Base-by-base conservation (phyloP, 768 basidiomycete species). In the Hygrophorus pudorinus region DNA sequence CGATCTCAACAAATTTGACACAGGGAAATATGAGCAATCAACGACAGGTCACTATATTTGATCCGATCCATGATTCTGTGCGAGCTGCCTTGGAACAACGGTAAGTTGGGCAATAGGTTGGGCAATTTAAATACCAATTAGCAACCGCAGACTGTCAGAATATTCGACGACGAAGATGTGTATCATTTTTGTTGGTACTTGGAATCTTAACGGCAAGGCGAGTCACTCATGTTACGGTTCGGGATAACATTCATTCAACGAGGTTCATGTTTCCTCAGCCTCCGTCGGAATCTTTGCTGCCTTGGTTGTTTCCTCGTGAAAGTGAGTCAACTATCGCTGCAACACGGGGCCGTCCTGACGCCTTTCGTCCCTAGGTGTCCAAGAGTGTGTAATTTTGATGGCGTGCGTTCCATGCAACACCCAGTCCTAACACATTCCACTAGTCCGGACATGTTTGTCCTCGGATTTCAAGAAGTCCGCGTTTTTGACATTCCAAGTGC, bases 191-290 rank as follows among this genome's bases (percentile, higher is more conserved):
- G 71, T 76, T 28, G 94, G 96, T 2, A 96, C 93, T 2, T 99
- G 91, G 90, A 98, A 99, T 62, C 63, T 99, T 48, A 96, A 94
- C 55, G 96, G 92, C 38, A 71, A 78, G 62, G 91, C 91, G 56
- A 49, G 72, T 59, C 7, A 33, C 38, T 10, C 44, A 42, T n/a
- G 27, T 45, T 37, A 30, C 45, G 29, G 11, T 12, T 34, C 11
- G 27, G 11, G 8, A 28, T 11, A 34, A 33, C 10, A 42, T 38
- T 36, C 27, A 37, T 7, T 24, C 24, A 24, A 24, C 24, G 24
- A 24, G 24, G 24, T 24, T 13, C 18, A 30, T 49, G 8, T 49
- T 43, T 29, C 16, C 44, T 29, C 56, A 89, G 79, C 67, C 78
- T 40, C 85, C 85, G 18, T 79, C 77, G 9, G 94, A 91, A 64